These are phyloP conservation scores for Diaporthe sp. DNA, from an alignment of 2,329 filamentous ascomycete genomes.

Conservation along the genomic window DNA sequence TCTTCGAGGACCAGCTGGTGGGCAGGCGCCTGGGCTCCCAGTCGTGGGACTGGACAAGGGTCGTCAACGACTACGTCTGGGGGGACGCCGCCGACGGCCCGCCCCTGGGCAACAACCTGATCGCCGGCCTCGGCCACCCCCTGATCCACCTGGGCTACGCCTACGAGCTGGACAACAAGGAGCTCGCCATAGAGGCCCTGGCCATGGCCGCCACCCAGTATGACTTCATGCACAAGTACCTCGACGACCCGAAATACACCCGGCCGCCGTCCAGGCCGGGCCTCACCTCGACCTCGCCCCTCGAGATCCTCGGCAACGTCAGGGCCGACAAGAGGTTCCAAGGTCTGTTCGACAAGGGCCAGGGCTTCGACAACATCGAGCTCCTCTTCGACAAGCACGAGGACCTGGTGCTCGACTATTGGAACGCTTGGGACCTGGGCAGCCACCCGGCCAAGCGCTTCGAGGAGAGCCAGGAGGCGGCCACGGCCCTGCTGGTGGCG, in stretches of 20 bases:
- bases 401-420: constrained; percentile 82
- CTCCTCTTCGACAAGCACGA: constrained; percentile 76
- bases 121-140: constrained; percentile 85
- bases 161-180: constrained; percentile 86
- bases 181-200: constrained; percentile 89
- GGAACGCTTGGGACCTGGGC: constrained; percentile 83
- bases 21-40: constrained; percentile 51
- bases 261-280: constrained; percentile 60
- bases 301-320: constrained; percentile 78
- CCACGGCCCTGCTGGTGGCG: constrained; percentile 70
- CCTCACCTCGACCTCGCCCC: constrained; percentile 69
- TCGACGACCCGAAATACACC: constrained; percentile 80
- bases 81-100: constrained; percentile 63
- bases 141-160: constrained; percentile 97
- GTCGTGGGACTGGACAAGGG: constrained; percentile 85
- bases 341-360: constrained; percentile 65
- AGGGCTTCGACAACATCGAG: constrained; percentile 72
- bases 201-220: constrained; percentile 71
- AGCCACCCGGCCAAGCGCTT: constrained; percentile 79
- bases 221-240: constrained; percentile 70
- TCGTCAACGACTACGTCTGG: constrained; percentile 82
- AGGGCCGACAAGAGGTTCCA: constrained; percentile 77
- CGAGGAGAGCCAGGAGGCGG: constrained; percentile 73
- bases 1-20: constrained; percentile 92
- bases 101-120: constrained; percentile 83